Base-by-base conservation (phyloP, 140 eudicot species). In the Eryngium alpinum region DNA sequence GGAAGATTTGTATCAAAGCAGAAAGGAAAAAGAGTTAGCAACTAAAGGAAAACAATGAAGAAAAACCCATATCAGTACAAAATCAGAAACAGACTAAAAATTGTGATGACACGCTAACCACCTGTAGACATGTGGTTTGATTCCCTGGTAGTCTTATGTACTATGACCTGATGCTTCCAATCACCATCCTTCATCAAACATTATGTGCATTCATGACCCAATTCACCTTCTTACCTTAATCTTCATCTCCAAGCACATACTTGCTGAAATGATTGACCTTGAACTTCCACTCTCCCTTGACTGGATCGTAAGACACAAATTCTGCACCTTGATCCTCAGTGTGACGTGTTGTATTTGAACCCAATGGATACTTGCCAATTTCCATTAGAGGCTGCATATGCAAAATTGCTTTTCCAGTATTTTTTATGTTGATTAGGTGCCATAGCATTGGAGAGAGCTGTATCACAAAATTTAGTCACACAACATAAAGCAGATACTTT, bases 281-380 rank as follows among this genome's bases (percentile, higher is more conserved):
- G 75, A 95, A 95, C 81, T 90, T 91, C 99, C 99, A 95, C 80
- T 95, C 99, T 78, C 99, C 99, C 85, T 89, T 90, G 51, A 87
- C 81, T 0, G 99, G 92, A 75, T 92, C 97, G 77, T 92, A 95
- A 1, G 89, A 93, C 79, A 95, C 89, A 82, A 95, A 95, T 84
- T 95, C 97, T 1, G 99, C 97, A 70, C 97, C 97, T 88, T 95
- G 97, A 32, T 95, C 97, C 86, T 90, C 96, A 0, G 97, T n/a
- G n/a, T n/a, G n/a, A n/a, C n/a, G n/a, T n/a, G n/a, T n/a, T n/a
- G n/a, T n/a, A n/a, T n/a, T n/a, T n/a, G n/a, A n/a, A n/a, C n/a
- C n/a, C n/a, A n/a, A n/a, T n/a, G n/a, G n/a, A n/a, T n/a, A n/a
- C n/a, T n/a, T n/a, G n/a, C n/a, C n/a, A n/a, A n/a, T n/a, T n/a